Evolutionary conservation across 164 flowering plant genomes (phyloP), one percentile per base, ranked within the genome.

Genomic region (Aristolochia californica): DNA sequence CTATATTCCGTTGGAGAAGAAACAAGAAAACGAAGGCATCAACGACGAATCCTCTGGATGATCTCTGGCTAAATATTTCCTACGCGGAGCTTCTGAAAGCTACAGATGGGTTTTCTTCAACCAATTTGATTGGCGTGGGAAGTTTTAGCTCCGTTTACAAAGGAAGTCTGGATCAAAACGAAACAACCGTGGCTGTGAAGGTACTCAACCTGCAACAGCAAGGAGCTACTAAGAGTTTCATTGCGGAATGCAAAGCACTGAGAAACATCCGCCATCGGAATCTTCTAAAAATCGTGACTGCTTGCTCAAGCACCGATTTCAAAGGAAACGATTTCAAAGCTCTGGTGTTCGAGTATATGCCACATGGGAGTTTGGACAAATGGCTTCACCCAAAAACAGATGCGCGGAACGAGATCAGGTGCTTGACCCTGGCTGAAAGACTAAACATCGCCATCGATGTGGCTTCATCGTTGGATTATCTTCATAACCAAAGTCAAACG

Each of bases 121-220:
- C 34, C 2, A 74, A 72, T 59, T 45, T 74, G 50, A 58, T 74
- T 22, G 81, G 81, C 3, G 50, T 49, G 23, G 78, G 78, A 13
- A 67, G 71, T 17, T 70, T 48, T 53, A 74, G 78, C 5, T 67
- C 66, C 12, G 78, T 77, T 10, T 77, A 72, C 52, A 74, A 64
- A 55, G 76, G 70, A 25, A 44, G 11, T 7, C 40, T 74, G 13
- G 48, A 13, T 15, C 25, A 21, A 0, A 52, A 55, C 30, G 68
- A 40, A 17, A 26, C n/a, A 34, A 13, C 16, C 21, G 72, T 74
- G 53, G 80, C 78, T 23, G 65, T 74, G 4, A 77, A 77, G 57
- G 78, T 77, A 5, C 65, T 74, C 26, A 63, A 72, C 18, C 65
- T 77, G 45, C 53, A 64, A 47, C 55, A 50, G 1, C 50, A 17